phyloP scores from a whole-genome alignment of 495 filamentous ascomycete genomes.

The Sabuloglossum arenarium region DNA sequence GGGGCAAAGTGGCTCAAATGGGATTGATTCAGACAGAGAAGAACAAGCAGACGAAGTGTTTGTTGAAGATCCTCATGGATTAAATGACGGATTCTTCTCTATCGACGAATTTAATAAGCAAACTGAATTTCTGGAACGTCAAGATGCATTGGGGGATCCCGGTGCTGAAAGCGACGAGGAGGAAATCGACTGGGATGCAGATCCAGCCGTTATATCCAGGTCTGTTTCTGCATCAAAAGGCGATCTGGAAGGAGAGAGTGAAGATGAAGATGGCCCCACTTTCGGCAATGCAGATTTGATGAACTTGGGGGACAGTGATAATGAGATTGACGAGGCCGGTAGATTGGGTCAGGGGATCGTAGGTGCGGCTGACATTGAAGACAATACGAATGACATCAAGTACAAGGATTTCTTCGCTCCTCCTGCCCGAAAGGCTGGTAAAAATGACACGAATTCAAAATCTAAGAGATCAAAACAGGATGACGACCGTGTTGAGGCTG shows the following conservation, averaged over 20 bases:
- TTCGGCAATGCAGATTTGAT: conserved; percentile 49
- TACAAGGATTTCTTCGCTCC: conserved; percentile 86
- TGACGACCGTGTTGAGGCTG: conserved; percentile 18
- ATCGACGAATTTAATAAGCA: conserved; percentile 96
- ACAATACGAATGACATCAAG: conserved; percentile 69
- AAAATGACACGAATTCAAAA: conserved; percentile 21
- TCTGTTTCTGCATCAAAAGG: conserved; percentile 4
- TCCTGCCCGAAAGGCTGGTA: conserved; percentile 46
- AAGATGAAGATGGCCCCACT: conserved; percentile 38
- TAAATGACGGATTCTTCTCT: conserved; percentile 96
- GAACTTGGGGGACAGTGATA: conserved; percentile 29
- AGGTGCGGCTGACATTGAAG: conserved; percentile 22
- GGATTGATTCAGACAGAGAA: conserved; percentile 21
- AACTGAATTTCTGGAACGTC: conserved; percentile 64
- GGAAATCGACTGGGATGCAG: conserved; percentile 61
- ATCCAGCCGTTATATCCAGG: conserved; percentile 24
- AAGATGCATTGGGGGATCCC: conserved; percentile 49
- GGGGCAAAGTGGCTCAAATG: neutral
- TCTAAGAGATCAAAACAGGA: conserved; percentile 6
- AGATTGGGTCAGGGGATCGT: conserved; percentile 24
- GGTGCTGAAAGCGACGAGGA: conserved; percentile 50
- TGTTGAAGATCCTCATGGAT: conserved; percentile 36
- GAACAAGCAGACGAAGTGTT: conserved; percentile 8
- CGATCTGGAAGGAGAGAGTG: conserved; percentile 11
- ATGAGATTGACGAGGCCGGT: too few species aligned